Evolutionary conservation across 192 early-diverging fungal species (phyloP), one percentile per base, ranked within the genome.

Genomic region (Phlyctochytrium bullatum): DNA sequence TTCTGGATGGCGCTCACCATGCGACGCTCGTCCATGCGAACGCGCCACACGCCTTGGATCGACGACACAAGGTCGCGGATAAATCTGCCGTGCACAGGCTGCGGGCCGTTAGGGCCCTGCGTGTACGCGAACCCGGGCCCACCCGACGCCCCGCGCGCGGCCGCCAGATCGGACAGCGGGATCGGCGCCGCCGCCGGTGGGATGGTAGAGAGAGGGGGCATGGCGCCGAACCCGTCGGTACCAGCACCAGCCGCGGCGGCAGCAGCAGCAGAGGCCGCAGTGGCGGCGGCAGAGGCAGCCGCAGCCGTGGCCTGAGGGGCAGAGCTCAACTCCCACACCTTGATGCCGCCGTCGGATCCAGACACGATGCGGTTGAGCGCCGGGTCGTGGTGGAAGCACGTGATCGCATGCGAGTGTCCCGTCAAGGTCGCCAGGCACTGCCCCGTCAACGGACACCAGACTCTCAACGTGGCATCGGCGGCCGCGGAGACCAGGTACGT

Each of bases 321-420:
- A n/a, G 92, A 90, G 16, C 84, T 78, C 25, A 96, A 82, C 69
- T 99, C 94, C 96, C 97, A 99, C 68, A 97, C 84, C 72, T 98
- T 98, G 27, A 99, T 80, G 0, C 92, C 92, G 3, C 90, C 91
- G 63, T 96, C 97, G 2, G 92, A 92, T 1, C 97, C 97, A n/a
- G 92, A 94, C 28, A 98, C 93, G 24, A 98, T 91, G 59, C 84
- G 79, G 70, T 97, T 96, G 31, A 86, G 80, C 14, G 85, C 87
- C 20, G 81, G 78, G 73, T 99, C 97, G 73, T 97, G 92, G 73
- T 99, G 96, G 79, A 99, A 97, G 67, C 96, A 98, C 1, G 97
- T 99, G 56, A 99, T 99, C 4, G 97, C 95, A 33, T 83, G 90
- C 31, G 74, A 68, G 70, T 93, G 95, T 20, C 82, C 94, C 35